Conservation (phyloP, 1,284 basidiomycete species). For the Tilletia caries region DNA sequence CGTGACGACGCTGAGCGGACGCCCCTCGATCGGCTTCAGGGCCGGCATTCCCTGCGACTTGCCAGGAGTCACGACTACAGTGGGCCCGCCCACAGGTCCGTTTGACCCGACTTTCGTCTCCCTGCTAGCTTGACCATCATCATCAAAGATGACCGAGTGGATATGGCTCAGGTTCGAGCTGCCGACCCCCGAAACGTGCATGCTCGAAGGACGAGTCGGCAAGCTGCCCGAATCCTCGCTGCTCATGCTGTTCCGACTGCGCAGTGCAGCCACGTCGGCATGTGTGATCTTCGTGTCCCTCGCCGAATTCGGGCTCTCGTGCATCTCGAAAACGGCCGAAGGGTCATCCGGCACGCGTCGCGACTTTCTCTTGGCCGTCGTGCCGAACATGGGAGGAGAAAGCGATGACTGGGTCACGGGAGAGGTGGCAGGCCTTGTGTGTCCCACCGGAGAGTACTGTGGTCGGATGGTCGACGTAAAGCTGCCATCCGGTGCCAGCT, state of each 20-base stretch:
- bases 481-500: not conserved
- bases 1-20: slow-evolving; percentile 6
- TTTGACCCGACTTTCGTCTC: not conserved
- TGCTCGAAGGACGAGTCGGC: not conserved
- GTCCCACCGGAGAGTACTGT: not conserved
- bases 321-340: slow-evolving; percentile 8
- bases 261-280: not conserved
- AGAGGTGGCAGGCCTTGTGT: not conserved
- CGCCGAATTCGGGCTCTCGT: not conserved
- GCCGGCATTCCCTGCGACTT: not conserved
- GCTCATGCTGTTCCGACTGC: not conserved
- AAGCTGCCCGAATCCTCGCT: not conserved
- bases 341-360: slow-evolving; percentile 8
- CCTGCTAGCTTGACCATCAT: not conserved
- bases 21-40: slow-evolving; percentile 6
- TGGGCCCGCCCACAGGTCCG: not conserved
- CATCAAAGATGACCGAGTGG: slow-evolving; percentile 5
- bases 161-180: not conserved
- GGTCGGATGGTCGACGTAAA: not conserved
- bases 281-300: not conserved
- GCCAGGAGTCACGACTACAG: not conserved
- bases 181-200: not conserved
- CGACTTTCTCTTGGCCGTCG: slow-evolving; percentile 8
- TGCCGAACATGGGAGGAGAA: slow-evolving; percentile 7
- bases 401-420: not conserved